Base-by-base conservation (phyloP, 129 eudicot species). In the Helichrysum umbraculigerum region DNA sequence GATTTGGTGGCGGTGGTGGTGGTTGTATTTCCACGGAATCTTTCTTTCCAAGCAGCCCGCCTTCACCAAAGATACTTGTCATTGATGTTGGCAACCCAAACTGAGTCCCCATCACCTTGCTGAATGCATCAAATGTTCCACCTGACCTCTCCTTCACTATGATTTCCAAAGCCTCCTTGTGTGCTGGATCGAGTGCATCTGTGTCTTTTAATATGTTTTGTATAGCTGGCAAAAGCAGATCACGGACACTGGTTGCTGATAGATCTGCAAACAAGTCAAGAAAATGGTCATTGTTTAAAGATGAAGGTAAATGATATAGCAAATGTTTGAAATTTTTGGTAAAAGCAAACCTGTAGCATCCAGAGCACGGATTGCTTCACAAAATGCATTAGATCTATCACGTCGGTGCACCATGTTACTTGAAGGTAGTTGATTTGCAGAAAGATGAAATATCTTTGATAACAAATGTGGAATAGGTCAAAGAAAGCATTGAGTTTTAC, bases 181-280 rank as follows among this genome's bases (percentile, higher is more conserved):
- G 98, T 56, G 98, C 98, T 66, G 98, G 98, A 83, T 93, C 98
- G 29, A 93, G 89, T 5, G 98, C 95, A 58, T 93, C 98, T 0
- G 79, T 51, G 84, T 93, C 98, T 76, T 90, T 93, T 67, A 93
- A 50, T 60, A 93, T 84, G 82, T 90, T 90, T 50, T 90, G 96
- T 41, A 93, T 88, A 0, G 98, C 83, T 11, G 98, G 98, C 58
- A 93, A 70, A 56, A 93, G 96, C 66, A 77, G 83, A 69, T 93
- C 92, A 62, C 92, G 79, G 12, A 90, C 92, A 81, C 97, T 90
- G 20, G 92, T 73, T 44, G 85, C 69, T 22, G 97, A 70, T 69
- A 93, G 89, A 75, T 93, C 98, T 93, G 93, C 70, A 87, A 73
- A n/a, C 10, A 33, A 12, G 22, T 16, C 30, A 22, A 9, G 9